phyloP scores from a whole-genome alignment of 108 stramenopile species.

The Aurantiochytrium sp. region DNA sequence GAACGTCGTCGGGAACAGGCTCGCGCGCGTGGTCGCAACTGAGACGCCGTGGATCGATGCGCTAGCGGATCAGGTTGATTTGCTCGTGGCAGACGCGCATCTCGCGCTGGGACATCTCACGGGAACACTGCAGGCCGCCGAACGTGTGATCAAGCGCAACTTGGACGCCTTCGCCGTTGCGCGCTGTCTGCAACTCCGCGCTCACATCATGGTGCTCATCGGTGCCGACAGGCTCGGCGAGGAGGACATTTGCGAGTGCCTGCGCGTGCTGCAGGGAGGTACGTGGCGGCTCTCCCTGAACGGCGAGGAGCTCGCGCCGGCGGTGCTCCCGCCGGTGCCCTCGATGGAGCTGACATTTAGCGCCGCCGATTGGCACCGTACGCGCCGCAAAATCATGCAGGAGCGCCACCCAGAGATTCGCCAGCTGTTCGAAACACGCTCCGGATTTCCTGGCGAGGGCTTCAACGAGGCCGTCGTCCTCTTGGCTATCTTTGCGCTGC shows the following conservation, averaged over 20 bases:
- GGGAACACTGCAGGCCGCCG: neutral
- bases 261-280: neutral
- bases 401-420: neutral
- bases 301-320: neutral
- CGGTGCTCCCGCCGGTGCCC: neutral
- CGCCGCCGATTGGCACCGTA: conserved; percentile 19
- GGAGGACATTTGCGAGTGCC: neutral
- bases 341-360: neutral
- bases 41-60: neutral
- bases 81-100: neutral
- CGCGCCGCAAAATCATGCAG: neutral
- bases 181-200: neutral
- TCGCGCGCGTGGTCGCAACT: neutral
- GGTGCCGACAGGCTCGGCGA: neutral
- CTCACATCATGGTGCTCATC: neutral
- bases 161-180: neutral
- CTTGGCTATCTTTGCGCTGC: neutral
- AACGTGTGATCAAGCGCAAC: neutral
- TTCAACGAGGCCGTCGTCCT: neutral
- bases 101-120: neutral
- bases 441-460: neutral
- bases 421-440: neutral
- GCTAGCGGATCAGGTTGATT: neutral
- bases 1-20: neutral
- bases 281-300: neutral